A percentile compares a stretch with the other conserved stretches of the same genome.
phyloP scores from a whole-genome alignment of 257 asterid species.

The Przewalskia tangutica region DNA sequence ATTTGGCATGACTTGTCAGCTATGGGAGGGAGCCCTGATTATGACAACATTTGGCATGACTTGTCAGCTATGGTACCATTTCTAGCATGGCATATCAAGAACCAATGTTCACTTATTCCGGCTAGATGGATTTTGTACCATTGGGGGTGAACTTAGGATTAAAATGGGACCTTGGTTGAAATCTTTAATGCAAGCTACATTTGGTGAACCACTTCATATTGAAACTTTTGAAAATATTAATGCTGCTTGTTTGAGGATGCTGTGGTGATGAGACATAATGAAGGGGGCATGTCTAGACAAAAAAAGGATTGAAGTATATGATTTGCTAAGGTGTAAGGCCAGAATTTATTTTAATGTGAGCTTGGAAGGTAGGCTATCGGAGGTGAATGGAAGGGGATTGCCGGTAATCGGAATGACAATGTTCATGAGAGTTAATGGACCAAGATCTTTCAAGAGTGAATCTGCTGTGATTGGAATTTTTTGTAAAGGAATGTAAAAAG shows the following conservation, averaged over 20 bases:
- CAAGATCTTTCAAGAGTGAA: slow-evolving; percentile 51
- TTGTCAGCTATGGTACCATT: slow-evolving; percentile 54
- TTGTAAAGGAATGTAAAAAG: slow-evolving; percentile 35
- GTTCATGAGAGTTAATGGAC: slow-evolving; percentile 44
- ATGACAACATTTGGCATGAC: no score
- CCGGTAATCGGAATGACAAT: slow-evolving; percentile 45
- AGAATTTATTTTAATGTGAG: slow-evolving; percentile 42
- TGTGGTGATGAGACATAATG: slow-evolving; percentile 68
- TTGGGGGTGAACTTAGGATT: slow-evolving; percentile 62
- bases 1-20: slow-evolving; percentile 79
- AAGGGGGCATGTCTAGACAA: slow-evolving; percentile 55
- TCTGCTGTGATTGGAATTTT: slow-evolving; percentile 39
- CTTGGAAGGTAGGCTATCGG: background rate
- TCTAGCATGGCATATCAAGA: slow-evolving; percentile 51
- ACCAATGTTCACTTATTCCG: slow-evolving; percentile 29
- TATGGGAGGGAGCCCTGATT: no score
- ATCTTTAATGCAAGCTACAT: slow-evolving; percentile 36
- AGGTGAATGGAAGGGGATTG: slow-evolving; percentile 4
- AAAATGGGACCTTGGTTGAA: slow-evolving; percentile 56
- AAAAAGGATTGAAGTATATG: slow-evolving; percentile 46
- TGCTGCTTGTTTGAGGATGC: slow-evolving; percentile 41
- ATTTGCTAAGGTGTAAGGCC: slow-evolving; percentile 51
- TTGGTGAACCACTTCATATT: slow-evolving; percentile 24
- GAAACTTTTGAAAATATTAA: slow-evolving; percentile 16
- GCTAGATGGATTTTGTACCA: slow-evolving; percentile 52